Evolutionary conservation across 371 early-diverging fungal species (phyloP).

Genomic region (Blakeslea trispora): DNA sequence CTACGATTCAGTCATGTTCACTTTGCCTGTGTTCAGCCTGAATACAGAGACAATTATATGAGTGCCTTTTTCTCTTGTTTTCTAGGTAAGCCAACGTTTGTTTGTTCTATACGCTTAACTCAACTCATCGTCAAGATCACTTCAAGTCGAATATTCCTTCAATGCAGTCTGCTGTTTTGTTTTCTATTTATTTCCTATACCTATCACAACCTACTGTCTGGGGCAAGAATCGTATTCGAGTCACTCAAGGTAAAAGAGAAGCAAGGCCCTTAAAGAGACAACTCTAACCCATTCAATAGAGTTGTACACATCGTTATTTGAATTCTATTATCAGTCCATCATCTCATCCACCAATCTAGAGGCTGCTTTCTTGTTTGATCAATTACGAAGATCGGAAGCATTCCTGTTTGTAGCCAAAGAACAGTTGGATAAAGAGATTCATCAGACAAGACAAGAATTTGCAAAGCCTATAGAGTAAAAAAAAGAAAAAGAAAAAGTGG

Average conservation of each 20-base stretch:
- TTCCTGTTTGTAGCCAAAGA: slow-evolving; percentile 19
- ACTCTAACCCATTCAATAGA: slow-evolving; percentile 11
- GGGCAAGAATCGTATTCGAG: slow-evolving; percentile 24
- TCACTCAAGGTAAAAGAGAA: slow-evolving; percentile 16
- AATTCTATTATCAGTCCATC: slow-evolving; percentile 23
- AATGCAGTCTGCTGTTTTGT: slow-evolving; percentile 10
- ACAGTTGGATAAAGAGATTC: neutral
- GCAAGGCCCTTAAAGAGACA: neutral
- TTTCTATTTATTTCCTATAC: slow-evolving; percentile 24
- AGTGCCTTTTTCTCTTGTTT: slow-evolving; percentile 14
- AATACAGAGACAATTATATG: slow-evolving; percentile 15
- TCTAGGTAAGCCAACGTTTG: slow-evolving; percentile 14
- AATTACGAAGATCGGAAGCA: slow-evolving; percentile 12
- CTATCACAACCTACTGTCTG: slow-evolving; percentile 25
- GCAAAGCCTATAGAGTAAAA: slow-evolving; percentile 17
- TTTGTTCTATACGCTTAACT: no score
- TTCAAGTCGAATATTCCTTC: slow-evolving; percentile 1
- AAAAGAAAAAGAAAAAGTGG: neutral
- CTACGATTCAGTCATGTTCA: slow-evolving; percentile 26
- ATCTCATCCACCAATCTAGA: slow-evolving; percentile 12
- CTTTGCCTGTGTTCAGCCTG: slow-evolving; percentile 23
- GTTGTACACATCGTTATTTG: slow-evolving; percentile 7
- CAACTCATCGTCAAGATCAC: slow-evolving; percentile 1
- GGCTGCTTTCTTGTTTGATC: slow-evolving; percentile 22
- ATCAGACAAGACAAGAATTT: slow-evolving; percentile 16